These are phyloP conservation scores for Nicotiana noctiflora DNA, from an alignment of 257 asterid species.

Conservation along the genomic window DNA sequence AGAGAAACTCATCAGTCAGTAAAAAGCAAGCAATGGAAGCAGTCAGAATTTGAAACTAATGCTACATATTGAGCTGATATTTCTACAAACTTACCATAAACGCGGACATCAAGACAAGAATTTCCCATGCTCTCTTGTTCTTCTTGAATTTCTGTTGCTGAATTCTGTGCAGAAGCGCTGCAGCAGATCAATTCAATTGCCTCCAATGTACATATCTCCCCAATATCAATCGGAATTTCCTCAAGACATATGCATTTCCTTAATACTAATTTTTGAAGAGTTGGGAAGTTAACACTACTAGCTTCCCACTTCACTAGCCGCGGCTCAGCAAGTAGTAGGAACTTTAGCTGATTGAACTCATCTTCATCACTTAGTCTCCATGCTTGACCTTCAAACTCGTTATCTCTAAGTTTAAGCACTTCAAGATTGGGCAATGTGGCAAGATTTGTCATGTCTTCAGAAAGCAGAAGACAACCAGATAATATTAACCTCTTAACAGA, in stretches of 20 bases:
- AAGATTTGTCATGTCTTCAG: constrained; percentile 8
- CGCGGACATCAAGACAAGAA: constrained; percentile 13
- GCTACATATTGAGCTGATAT: neutral
- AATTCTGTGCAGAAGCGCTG: constrained; percentile 16
- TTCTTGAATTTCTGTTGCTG: constrained; percentile 22
- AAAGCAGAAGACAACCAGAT: constrained; percentile 1
- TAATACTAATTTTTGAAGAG: constrained; percentile 4
- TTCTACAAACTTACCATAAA: neutral
- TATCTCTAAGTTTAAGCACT: constrained; percentile 10
- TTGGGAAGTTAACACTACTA: constrained; percentile 14
- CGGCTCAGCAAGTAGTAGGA: neutral
- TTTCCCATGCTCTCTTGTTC: constrained; percentile 30
- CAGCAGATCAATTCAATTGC: constrained; percentile 22
- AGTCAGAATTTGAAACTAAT: neutral
- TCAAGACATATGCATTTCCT: constrained; percentile 10
- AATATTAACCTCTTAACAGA: constrained; percentile 9
- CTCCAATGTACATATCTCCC: constrained; percentile 18
- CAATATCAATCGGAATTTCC: constrained; percentile 14
- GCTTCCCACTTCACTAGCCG: constrained; percentile 4
- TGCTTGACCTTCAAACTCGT: neutral
- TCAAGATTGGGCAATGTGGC: constrained; percentile 10
- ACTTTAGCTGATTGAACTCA: neutral
- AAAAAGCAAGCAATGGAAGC: too few relatives aligned
- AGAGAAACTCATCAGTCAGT: neutral
- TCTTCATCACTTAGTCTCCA: neutral